Conservation (phyloP, 768 basidiomycete genomes). For the Russula griseocarnosa region DNA sequence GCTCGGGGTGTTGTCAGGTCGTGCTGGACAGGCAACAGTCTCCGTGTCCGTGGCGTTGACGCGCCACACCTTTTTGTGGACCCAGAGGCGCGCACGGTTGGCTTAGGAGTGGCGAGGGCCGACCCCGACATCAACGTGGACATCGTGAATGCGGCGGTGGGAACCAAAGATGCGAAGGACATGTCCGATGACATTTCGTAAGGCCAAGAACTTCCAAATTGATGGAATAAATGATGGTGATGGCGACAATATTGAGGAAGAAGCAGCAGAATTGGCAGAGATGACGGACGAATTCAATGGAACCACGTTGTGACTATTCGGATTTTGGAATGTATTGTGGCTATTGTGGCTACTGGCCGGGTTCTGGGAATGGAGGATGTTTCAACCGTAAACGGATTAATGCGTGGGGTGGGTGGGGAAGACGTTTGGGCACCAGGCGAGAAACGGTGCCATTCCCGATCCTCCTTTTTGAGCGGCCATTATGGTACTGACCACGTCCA, state of each 20-base stretch:
- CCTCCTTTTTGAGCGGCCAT: background rate
- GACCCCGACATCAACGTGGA: background rate
- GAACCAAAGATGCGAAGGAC: background rate
- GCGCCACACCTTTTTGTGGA: background rate
- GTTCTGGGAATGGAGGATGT: background rate
- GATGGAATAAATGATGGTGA: no score
- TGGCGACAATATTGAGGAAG: background rate
- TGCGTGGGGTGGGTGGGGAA: background rate
- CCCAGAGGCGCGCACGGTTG: background rate
- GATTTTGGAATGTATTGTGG: background rate
- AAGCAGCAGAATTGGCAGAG: background rate
- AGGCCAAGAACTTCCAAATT: background rate
- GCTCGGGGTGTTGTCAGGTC: constrained; percentile 21
- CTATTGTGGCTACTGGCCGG: background rate
- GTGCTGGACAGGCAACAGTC: constrained; percentile 8
- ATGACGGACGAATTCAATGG: background rate
- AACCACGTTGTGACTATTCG: background rate
- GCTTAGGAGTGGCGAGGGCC: constrained; percentile 4
- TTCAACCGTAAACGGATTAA: no score
- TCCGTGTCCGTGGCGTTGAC: constrained; percentile 1
- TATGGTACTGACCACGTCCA: background rate
- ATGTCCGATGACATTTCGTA: constrained; percentile 1
- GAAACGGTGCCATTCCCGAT: background rate
- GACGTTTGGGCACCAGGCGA: constrained; percentile 16
- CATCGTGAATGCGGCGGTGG: background rate